phyloP scores from a whole-genome alignment of 768 basidiomycete genomes.

The Dendrothele bispora region DNA sequence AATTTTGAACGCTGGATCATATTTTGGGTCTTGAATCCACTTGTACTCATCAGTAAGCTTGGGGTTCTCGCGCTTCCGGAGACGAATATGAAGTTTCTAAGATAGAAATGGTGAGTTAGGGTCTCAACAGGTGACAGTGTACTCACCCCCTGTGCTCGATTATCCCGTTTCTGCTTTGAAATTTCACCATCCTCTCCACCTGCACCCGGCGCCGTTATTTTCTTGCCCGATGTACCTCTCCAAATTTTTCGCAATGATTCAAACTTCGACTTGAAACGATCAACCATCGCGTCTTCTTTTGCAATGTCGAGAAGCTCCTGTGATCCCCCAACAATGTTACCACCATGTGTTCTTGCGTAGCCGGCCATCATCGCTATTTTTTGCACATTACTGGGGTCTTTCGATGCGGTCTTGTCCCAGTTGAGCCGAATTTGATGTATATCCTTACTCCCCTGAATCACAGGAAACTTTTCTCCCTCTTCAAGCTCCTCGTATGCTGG shows the following conservation, averaged over 20 bases:
- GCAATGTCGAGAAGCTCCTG: neutral
- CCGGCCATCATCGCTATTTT: neutral
- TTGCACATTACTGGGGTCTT: neutral
- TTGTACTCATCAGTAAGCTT: constrained; percentile 2
- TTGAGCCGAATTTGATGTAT: neutral
- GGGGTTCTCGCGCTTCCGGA: constrained; percentile 1
- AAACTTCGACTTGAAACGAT: neutral
- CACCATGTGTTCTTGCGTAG: neutral
- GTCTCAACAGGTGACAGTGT: neutral
- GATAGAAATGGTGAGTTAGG: neutral
- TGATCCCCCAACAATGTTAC: neutral
- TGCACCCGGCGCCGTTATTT: neutral
- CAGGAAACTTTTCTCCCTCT: neutral
- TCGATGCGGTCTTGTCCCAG: neutral
- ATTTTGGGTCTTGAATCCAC: constrained; percentile 8
- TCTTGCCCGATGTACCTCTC: neutral
- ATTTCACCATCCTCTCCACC: neutral
- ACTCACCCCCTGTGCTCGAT: neutral
- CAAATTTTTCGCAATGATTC: neutral
- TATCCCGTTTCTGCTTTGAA: too few relatives aligned
- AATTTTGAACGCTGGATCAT: constrained; percentile 11
- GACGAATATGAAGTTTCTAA: constrained; percentile 13
- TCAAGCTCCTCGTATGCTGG: neutral
- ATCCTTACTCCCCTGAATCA: neutral
- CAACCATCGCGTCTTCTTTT: neutral